phyloP scores from a whole-genome alignment of 2,329 filamentous ascomycete species.

The Aspergillus unguis region DNA sequence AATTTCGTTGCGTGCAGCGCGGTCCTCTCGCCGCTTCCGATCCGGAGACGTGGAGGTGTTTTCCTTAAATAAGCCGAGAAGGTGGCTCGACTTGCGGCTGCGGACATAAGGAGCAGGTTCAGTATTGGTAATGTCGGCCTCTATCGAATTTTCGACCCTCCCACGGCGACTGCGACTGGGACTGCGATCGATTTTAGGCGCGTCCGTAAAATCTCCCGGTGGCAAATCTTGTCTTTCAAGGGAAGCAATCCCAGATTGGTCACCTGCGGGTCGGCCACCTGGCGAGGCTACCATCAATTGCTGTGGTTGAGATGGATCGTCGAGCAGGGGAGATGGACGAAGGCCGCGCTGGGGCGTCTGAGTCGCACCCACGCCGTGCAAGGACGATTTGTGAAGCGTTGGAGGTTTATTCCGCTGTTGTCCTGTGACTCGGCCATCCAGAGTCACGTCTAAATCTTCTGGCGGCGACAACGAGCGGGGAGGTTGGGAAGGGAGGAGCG shows the following conservation, averaged over 20 bases:
- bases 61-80: constrained; percentile 63
- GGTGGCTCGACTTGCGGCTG: constrained; percentile 64
- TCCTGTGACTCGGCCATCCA: constrained; percentile 8
- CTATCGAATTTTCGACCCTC: constrained; percentile 60
- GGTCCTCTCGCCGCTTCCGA: constrained; percentile 49
- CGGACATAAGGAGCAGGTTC: constrained; percentile 55
- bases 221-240: constrained; percentile 24
- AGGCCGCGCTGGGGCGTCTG: constrained; percentile 26
- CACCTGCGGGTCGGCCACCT: constrained; percentile 18
- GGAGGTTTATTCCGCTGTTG: too few species aligned
- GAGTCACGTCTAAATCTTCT: constrained; percentile 25
- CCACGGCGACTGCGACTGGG: constrained; percentile 43
- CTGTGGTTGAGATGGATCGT: constrained; percentile 23
- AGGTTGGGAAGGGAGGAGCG: constrained; percentile 23
- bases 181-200: constrained; percentile 34
- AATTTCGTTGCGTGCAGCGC: constrained; percentile 36
- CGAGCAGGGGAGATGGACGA: constrained; percentile 27
- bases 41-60: constrained; percentile 53
- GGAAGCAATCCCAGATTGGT: constrained; percentile 21
- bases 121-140: constrained; percentile 59
- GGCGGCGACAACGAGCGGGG: constrained; percentile 25
- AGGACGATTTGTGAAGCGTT: constrained; percentile 17
- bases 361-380: constrained; percentile 24
- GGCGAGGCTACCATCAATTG: constrained; percentile 21
- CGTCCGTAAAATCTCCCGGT: constrained; percentile 21